phyloP scores from a whole-genome alignment of 306 rosid species.

The Ziziphus jujuba region DNA sequence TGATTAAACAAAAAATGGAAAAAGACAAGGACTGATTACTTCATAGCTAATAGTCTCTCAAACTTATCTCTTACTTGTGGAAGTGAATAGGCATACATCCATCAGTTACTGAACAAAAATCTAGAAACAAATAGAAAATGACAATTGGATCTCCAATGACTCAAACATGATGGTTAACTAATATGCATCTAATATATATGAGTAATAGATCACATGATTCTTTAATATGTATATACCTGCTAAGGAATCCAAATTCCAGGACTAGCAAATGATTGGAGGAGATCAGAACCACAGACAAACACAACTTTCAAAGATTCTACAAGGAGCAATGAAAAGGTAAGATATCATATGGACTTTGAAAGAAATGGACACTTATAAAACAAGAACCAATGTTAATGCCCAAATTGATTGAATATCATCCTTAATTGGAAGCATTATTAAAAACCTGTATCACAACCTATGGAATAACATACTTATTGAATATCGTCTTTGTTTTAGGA shows the following conservation, averaged over 20 bases:
- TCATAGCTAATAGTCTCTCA: neutral
- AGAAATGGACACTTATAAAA: neutral
- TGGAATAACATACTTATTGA: too few species aligned
- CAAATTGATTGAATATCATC: neutral
- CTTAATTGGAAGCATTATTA: neutral
- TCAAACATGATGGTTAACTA: conserved; percentile 5
- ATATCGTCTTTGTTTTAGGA: too few species aligned
- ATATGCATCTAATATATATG: neutral
- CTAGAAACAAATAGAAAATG: neutral
- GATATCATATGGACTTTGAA: neutral
- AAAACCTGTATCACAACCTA: neutral
- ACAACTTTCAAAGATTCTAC: conserved; percentile 77
- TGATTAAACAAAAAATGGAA: conserved; percentile 7
- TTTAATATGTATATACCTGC: conserved; percentile 45
- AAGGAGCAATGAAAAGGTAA: conserved; percentile 29
- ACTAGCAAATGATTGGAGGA: conserved; percentile 67
- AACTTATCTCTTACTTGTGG: neutral
- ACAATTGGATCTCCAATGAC: neutral
- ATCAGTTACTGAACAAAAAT: neutral
- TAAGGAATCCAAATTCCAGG: conserved; percentile 78
- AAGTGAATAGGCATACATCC: neutral
- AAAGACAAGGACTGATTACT: neutral
- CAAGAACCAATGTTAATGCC: neutral
- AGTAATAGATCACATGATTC: neutral
- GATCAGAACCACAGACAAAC: conserved; percentile 94